Conservation (phyloP, 768 basidiomycete species). For the Filobasidium floriforme region DNA sequence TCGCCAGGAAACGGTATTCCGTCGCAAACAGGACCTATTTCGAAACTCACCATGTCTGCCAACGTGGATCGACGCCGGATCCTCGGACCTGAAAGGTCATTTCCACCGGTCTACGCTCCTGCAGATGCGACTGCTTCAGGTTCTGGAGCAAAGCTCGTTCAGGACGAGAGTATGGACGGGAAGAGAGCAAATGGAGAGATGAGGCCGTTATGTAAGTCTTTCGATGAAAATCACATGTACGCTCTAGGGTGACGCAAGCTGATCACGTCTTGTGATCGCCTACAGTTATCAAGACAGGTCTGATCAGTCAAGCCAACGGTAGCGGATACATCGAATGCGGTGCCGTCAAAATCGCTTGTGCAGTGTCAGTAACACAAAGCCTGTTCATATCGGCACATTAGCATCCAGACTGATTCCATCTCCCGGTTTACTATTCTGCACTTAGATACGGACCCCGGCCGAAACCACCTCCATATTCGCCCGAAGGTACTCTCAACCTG, state of each 20-base stretch:
- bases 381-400: conserved; percentile 6
- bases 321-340: conserved; percentile 94
- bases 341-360: conserved; percentile 81
- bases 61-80: conserved; percentile 72
- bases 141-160: conserved; percentile 24
- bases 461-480: conserved; percentile 46
- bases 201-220: conserved; percentile 71
- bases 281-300: conserved; percentile 75
- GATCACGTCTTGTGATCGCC: conserved; percentile 19
- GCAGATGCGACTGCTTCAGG: conserved; percentile 25
- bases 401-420: conserved; percentile 11
- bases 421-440: neutral
- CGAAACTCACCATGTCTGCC: neutral
- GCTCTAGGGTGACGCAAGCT: conserved; percentile 10
- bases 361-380: conserved; percentile 60
- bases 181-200: conserved; percentile 59
- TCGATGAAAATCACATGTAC: neutral
- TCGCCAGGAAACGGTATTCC: too few relatives aligned
- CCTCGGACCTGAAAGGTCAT: conserved; percentile 34
- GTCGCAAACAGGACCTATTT: neutral
- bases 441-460: conserved; percentile 59
- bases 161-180: conserved; percentile 45
- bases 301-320: conserved; percentile 89
- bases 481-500: conserved; percentile 80
- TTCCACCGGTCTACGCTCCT: conserved; percentile 53